Evolutionary conservation across 2,329 filamentous ascomycete species (phyloP).

Genomic region (Emmonsiellopsis sp.): DNA sequence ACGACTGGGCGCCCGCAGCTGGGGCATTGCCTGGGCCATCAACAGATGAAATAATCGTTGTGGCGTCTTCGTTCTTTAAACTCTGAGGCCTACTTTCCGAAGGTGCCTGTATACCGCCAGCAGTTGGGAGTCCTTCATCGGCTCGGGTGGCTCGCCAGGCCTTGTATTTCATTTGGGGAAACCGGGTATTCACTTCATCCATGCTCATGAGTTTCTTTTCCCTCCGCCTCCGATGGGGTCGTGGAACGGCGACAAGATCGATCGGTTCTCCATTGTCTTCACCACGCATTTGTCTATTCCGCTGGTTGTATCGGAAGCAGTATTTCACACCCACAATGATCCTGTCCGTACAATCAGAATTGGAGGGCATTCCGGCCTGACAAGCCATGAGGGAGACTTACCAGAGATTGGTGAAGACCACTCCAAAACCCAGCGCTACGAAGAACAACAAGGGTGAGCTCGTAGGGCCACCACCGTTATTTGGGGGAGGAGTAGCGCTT

Average conservation of each 20-base stretch:
- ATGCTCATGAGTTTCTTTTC: slow-evolving; percentile 99
- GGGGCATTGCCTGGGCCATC: slow-evolving; percentile 23
- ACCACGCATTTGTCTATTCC: slow-evolving; percentile 69
- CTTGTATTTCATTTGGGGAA: slow-evolving; percentile 95
- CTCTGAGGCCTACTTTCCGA: slow-evolving; percentile 62
- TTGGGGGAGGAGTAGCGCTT: neutral
- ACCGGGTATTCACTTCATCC: slow-evolving; percentile 97
- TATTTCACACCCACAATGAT: slow-evolving; percentile 99
- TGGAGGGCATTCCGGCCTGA: neutral
- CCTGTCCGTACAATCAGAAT: slow-evolving; percentile 45
- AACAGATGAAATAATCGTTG: slow-evolving; percentile 36
- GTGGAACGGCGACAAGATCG: slow-evolving; percentile 73
- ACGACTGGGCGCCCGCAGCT: slow-evolving; percentile 3
- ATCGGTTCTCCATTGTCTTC: slow-evolving; percentile 81
- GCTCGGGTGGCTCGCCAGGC: slow-evolving; percentile 79
- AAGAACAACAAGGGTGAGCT: slow-evolving; percentile 81
- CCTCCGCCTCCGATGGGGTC: slow-evolving; percentile 73
- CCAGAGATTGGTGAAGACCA: slow-evolving; percentile 98
- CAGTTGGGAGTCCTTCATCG: slow-evolving; percentile 70
- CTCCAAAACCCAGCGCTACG: slow-evolving; percentile 89
- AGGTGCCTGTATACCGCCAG: slow-evolving; percentile 71
- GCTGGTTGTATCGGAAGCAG: slow-evolving; percentile 95
- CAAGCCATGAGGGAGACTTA: slow-evolving; percentile 41
- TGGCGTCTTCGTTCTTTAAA: slow-evolving; percentile 54
- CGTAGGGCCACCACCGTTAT: slow-evolving; percentile 40